Evolutionary conservation across 1,284 basidiomycete genomes (phyloP), one percentile per base, ranked within the genome.

Genomic region (Leccinum ponderosum): DNA sequence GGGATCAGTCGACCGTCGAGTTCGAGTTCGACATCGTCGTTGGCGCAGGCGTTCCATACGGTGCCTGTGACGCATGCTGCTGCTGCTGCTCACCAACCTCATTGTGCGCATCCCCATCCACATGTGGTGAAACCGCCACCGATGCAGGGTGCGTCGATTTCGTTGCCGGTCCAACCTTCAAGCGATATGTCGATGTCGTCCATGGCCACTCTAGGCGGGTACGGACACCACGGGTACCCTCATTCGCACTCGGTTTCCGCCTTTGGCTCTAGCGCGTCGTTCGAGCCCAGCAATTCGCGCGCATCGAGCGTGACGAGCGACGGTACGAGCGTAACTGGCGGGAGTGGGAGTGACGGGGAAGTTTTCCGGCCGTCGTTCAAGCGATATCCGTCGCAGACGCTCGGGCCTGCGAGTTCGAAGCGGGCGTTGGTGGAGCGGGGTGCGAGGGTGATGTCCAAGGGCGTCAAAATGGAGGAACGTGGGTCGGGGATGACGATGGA

Each of bases 311-410:
- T 65, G 56, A 65, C 70, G 51, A 74, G 70, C 51, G 73, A 75
- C 42, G 67, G 70, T 33, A 73, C 65, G 53, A 47, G 44, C 11
- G 72, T 68, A 42, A 62, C 69, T 33, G 65, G 72, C 37, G 60
- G 68, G 35, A 68, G 73, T 55, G 68, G 68, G 44, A 66, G 65
- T 9, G 67, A 67, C 27, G 62, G 70, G 5, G 72, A 76, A 37
- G 63, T 69, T 12, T 67, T 77, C 47, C 75, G 89, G 3, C 89
- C 90, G 12, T 80, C 83, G 29, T 90, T 90, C 71, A 91, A 91
- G 76, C 79, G 90, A 27, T 73, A 89, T 33, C 83, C 89, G 1
- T 89, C 86, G 52, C 87, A 89, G 75, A 87, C 87, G 6, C 74
- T 91, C 5, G 89, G 80, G 1, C 86, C 88, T 4, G 76, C 77